Base-by-base conservation (phyloP, 805 yeast genomes). In the Metschnikowia koreensis region DNA sequence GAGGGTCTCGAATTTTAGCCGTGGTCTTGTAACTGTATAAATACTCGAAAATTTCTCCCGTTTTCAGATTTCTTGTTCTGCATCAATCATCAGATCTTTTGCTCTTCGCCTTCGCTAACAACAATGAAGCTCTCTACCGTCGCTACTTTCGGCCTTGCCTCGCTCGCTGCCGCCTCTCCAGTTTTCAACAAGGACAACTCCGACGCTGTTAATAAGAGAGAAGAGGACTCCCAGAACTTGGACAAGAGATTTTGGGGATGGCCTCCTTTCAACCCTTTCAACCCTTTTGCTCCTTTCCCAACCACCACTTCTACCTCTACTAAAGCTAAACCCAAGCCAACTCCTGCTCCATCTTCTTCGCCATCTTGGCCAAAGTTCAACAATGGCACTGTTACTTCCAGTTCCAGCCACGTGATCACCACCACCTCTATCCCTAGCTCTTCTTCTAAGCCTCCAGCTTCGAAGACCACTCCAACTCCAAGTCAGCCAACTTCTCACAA, bases 151-250 rank as follows among this genome's bases (percentile, higher is more conserved):
- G 52, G 48, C 31, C 34, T 52, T 36, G 50, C 52, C 28, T 38
- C 57, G 27, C 6, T 44, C n/a, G 56, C 57, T 15, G 48, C 51
- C 31, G 56, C 57, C 36, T 28, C 53, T 15, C 57, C 57, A 1
- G 39, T 54, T 31, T 31, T 31, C 12, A 31, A 31, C 34, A 31
- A 31, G 34, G 34, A 31, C 33, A 41, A 29, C 10, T 10, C 10
- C 34, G 6, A 31, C 6, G 34, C 10, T 31, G 34, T 31, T 8
- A 13, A 8, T 22, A 22, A 42, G 27, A 7, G 47, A 48, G 31
- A 48, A 41, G 16, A 48, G 47, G 26, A 41, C 41, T 17, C 38
- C 34, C 39, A 36, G 22, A 9, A 26, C 38, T 22, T 16, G 37
- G 9, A 16, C 38, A 15, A 22, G 46, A n/a, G 41, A 47, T 15